Base-by-base conservation (phyloP, 345 rosid genomes). In the Cochlearia excelsa region DNA sequence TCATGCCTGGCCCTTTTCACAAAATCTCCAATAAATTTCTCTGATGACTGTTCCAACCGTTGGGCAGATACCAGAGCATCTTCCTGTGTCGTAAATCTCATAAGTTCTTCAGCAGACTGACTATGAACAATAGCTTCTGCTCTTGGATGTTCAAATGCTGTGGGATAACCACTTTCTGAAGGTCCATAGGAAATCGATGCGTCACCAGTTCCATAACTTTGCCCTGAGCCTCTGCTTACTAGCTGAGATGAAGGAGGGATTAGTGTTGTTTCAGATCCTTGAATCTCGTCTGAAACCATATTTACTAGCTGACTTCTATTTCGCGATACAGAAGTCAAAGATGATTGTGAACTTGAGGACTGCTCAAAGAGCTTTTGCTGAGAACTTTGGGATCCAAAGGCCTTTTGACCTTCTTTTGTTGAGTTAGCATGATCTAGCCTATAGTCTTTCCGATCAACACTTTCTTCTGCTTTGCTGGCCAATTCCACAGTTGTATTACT, bases 51-150 rank as follows among this genome's bases (percentile, higher is more conserved):
- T 74, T 83, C 90, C n/a, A 66, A 63, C 61, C 77, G 82, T 43
- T 70, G 78, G 57, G 85, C 84, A 46, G 95, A 85, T 66, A 70
- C 85, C 45, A 89, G 63, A 72, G 85, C 74, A 84, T 78, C 91
- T 61, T 75, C 87, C 8, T n/a, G 71, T n/a, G 41, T 46, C 5
- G 26, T 55, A 66, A 49, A 47, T 51, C 70, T 63, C 56, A 73
- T 46, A 42, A 65, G 70, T 46, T 75, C 81, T 41, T 54, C 72
- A 52, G 60, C 57, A 57, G 54, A 61, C 59, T 59, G 78, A 34
- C 51, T 75, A 53, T 8, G 71, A 61, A 60, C 47, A 72, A 58
- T 71, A 60, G 67, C 64, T 60, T 48, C 69, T 65, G 58, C 67
- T 82, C 33, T 46, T 45, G 60, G 51, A 65, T 49, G 65, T 73